These are phyloP conservation scores for Boletus tomentosulus DNA, from an alignment of 768 basidiomycete species.

Conservation along the genomic window DNA sequence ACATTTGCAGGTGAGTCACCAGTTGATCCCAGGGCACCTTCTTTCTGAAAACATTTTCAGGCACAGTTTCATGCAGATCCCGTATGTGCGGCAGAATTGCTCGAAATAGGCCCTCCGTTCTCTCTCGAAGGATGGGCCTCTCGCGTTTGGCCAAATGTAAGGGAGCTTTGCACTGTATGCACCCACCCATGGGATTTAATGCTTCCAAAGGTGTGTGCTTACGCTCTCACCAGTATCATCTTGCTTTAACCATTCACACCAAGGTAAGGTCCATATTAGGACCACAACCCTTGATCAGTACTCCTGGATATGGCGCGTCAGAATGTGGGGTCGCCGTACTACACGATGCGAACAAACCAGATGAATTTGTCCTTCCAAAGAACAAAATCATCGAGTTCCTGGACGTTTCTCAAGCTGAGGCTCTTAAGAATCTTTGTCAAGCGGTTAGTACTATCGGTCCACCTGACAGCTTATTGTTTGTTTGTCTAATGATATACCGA, in stretches of 20 bases:
- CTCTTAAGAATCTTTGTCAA: not conserved
- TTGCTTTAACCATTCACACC: no score
- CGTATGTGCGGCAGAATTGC: conserved; percentile 16
- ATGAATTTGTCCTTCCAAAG: conserved; percentile 5
- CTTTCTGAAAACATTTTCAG: not conserved
- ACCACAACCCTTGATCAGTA: not conserved
- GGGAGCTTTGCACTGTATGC: not conserved
- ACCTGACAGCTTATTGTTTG: no score
- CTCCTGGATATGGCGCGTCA: conserved; percentile 8
- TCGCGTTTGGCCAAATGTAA: conserved; percentile 13
- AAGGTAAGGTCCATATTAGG: conserved; percentile 15
- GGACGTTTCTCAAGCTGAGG: not conserved
- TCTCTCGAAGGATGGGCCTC: not conserved
- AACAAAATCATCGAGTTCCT: not conserved
- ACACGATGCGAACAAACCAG: not conserved
- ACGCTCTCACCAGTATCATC: not conserved
- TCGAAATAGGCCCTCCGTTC: conserved; percentile 10
- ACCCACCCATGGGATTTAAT: conserved; percentile 7
- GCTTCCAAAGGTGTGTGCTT: not conserved
- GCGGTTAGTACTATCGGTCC: no score
- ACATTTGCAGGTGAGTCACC: no score
- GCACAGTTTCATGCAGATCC: conserved; percentile 9
- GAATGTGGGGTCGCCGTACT: conserved; percentile 2
- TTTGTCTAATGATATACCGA: no score
- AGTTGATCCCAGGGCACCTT: no score